Percentiles rank a stretch among this genome's conserved stretches.
Evolutionary conservation across 108 stramenopile genomes (phyloP).

Genomic region (Stephanodiscus minutulus): DNA sequence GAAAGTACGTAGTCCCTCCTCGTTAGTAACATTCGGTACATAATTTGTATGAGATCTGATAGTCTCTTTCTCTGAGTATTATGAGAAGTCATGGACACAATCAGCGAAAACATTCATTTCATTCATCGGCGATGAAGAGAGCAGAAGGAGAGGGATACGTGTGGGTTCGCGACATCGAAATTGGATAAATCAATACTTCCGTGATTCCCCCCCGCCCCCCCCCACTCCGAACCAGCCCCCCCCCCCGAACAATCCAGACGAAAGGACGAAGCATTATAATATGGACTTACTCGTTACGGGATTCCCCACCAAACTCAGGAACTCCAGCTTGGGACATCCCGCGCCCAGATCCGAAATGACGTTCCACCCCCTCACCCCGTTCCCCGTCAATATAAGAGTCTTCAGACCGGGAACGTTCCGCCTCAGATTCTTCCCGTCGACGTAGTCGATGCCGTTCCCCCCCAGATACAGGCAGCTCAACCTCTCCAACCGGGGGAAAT

Average conservation of each 20-base stretch:
- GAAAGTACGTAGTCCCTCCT: constrained; percentile 26
- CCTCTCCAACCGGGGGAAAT: constrained; percentile 70
- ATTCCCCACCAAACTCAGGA: constrained; percentile 72
- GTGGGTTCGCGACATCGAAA: constrained; percentile 22
- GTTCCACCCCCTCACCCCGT: constrained; percentile 67
- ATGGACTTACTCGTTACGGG: constrained; percentile 81
- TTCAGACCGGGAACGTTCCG: constrained; percentile 64
- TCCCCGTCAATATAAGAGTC: constrained; percentile 62
- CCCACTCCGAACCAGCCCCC: not conserved
- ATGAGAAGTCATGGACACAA: constrained; percentile 37
- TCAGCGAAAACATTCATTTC: constrained; percentile 11
- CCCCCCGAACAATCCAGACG: not conserved
- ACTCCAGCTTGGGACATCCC: constrained; percentile 72
- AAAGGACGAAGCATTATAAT: constrained; percentile 1
- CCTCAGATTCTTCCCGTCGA: constrained; percentile 62
- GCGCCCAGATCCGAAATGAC: constrained; percentile 67
- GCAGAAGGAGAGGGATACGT: constrained; percentile 5
- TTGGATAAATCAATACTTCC: constrained; percentile 9
- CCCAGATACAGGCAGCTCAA: constrained; percentile 55
- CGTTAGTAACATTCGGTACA: constrained; percentile 33
- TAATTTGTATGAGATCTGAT: not conserved
- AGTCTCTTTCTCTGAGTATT: constrained; percentile 20
- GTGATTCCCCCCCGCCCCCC: not conserved
- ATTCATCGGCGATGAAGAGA: constrained; percentile 1
- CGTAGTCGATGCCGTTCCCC: constrained; percentile 65